These are phyloP conservation scores for Pleurotus djamor DNA, from an alignment of 768 basidiomycete species.

Conservation along the genomic window DNA sequence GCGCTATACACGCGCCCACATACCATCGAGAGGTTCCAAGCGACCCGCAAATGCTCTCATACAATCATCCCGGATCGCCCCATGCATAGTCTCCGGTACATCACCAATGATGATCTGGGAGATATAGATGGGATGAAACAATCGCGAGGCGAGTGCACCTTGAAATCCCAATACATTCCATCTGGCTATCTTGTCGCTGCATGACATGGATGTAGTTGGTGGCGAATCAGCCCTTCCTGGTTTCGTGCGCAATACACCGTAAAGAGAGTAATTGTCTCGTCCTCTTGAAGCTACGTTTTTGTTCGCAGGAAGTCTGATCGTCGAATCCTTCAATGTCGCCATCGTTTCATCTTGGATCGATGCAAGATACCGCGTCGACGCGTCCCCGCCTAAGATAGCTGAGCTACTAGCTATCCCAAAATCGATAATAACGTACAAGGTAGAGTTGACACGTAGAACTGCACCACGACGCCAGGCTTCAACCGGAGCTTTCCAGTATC, in stretches of 20 bases:
- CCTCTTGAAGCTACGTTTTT: slow-evolving; percentile 58
- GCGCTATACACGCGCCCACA: neutral
- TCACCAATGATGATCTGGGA: slow-evolving; percentile 70
- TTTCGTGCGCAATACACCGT: slow-evolving; percentile 86
- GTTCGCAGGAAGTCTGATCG: slow-evolving; percentile 28
- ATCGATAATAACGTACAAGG: slow-evolving; percentile 38
- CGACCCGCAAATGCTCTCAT: slow-evolving; percentile 64
- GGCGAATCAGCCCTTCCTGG: slow-evolving; percentile 91
- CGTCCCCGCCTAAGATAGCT: slow-evolving; percentile 71
- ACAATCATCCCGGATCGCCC: slow-evolving; percentile 56
- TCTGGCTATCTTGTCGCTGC: slow-evolving; percentile 90
- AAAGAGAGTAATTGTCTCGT: slow-evolving; percentile 71
- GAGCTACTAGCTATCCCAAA: slow-evolving; percentile 6
- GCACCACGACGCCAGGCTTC: slow-evolving; percentile 42
- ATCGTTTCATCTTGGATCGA: slow-evolving; percentile 70
- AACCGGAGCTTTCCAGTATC: slow-evolving; percentile 42
- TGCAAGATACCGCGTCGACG: slow-evolving; percentile 79
- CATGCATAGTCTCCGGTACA: slow-evolving; percentile 39
- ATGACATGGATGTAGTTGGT: slow-evolving; percentile 83
- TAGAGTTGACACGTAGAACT: slow-evolving; percentile 69
- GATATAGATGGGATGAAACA: slow-evolving; percentile 65
- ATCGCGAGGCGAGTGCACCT: slow-evolving; percentile 66
- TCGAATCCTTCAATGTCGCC: slow-evolving; percentile 64
- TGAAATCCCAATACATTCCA: slow-evolving; percentile 88
- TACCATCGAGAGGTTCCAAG: slow-evolving; percentile 43